Base-by-base conservation (phyloP, 139 green algal genomes). In the Chlorella ohadii region DNA sequence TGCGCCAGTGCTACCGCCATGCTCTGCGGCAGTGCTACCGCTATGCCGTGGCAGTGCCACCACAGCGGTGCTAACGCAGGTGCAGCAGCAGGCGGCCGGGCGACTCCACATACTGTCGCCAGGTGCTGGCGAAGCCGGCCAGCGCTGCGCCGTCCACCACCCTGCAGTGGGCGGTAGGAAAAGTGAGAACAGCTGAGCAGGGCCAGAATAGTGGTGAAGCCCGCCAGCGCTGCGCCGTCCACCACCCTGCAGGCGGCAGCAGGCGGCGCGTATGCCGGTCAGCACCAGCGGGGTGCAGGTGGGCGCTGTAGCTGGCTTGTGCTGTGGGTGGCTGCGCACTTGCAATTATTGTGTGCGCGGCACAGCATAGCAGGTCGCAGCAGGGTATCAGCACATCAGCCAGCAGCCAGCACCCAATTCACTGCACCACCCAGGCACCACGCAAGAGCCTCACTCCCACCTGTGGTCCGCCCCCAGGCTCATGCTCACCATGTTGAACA, bases 91-190 rank as follows among this genome's bases (percentile, higher is more conserved):
- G 73, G 31, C 57, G 79, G 4, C 87, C 84, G 9, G 96, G 96
- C 41, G 89, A 27, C 88, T 98, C 93, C 61, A 98, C 39, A 34
- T 92, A 84, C 5, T 20, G 33, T 66, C 93, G 94, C 92, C 91
- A 97, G 4, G 65, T 71, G 44, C 90, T 92, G 78, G 81, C 90
- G 59, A 98, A 94, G 15, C 80, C 66, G 0, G 96, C 96, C n/a
- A 99, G 80, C 1, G 84, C 93, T 9, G 93, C 94, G 4, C 96
- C 96, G 85, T 99, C 96, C 25, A 99, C 83, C 39, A 98, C 93
- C 15, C 96, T 87, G 84, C 79, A 34, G 33, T 28, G 36, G 55
- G 25, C 39, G 22, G 31, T 65, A 70, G 57, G 28, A 19, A 13
- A 4, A n/a, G 36, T 15, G 4, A 41, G n/a, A 4, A 17, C 1